Conservation (phyloP, 305 asterid genomes). For the Solanum hybrid region DNA sequence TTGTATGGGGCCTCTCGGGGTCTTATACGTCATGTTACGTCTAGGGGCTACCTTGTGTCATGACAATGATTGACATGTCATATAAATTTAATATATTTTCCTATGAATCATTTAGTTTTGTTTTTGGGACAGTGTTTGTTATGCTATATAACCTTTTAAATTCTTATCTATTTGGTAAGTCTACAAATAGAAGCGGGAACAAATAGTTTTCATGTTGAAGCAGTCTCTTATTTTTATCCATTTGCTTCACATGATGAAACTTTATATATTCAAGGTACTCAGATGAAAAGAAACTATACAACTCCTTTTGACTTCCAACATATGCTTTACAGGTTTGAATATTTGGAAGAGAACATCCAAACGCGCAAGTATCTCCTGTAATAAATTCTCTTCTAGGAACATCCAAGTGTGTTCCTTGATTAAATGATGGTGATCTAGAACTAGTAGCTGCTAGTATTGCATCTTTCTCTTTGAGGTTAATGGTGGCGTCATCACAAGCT, state of each 20-base stretch:
- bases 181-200: not conserved
- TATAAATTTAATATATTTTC: not conserved
- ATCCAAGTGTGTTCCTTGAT: slow-evolving; percentile 55
- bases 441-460: slow-evolving; percentile 26
- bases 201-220: not conserved
- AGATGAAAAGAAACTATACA: not conserved
- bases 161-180: not conserved
- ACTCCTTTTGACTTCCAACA: not conserved
- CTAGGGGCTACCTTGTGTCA: too few relatives aligned
- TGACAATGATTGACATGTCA: not conserved
- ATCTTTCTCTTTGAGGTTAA: slow-evolving; percentile 21
- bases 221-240: not conserved
- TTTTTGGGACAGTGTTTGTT: not conserved
- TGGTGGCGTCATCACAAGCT: slow-evolving; percentile 23
- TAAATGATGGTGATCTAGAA: slow-evolving; percentile 33
- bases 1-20: too few relatives aligned
- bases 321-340: slow-evolving; percentile 51
- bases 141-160: not conserved
- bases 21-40: too few relatives aligned
- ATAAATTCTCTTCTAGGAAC: slow-evolving; percentile 60
- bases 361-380: slow-evolving; percentile 5
- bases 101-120: not conserved
- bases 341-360: slow-evolving; percentile 90
- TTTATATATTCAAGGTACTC: not conserved
- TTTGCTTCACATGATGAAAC: not conserved